A percentile compares a stretch with the other conserved stretches of the same genome.
Conservation (phyloP, 768 basidiomycete species). For the Lactarius tabidus region DNA sequence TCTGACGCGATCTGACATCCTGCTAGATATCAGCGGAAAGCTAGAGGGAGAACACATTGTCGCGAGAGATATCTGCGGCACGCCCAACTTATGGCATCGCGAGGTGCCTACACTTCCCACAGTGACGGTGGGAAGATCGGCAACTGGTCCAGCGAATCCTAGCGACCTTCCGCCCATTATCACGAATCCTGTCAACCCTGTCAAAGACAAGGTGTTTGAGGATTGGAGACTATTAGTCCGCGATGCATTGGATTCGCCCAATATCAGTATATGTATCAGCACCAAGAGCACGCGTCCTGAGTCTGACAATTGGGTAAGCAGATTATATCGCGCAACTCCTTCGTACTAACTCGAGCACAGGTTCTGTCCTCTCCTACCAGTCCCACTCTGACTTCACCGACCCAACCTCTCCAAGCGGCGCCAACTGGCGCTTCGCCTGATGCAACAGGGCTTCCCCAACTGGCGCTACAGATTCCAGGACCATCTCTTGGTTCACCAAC, state of each 20-base stretch:
- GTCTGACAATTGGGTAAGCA: not conserved
- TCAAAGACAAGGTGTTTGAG: not conserved
- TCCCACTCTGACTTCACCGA: not conserved
- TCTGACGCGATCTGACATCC: not conserved
- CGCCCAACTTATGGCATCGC: not conserved
- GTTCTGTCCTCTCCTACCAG: not conserved
- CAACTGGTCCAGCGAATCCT: not conserved
- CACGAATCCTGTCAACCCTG: not conserved
- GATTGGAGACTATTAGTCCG: slow-evolving; percentile 3
- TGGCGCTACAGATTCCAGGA: not conserved
- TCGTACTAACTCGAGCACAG: not conserved
- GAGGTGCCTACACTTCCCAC: not conserved
- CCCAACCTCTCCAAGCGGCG: not conserved
- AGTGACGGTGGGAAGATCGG: too few relatives aligned
- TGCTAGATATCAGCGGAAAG: slow-evolving; percentile 9
- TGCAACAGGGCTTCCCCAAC: not conserved
- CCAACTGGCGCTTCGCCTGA: not conserved
- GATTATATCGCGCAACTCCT: not conserved
- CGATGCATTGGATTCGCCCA: not conserved
- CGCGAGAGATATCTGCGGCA: not conserved
- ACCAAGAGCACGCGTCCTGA: not conserved
- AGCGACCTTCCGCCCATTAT: not conserved
- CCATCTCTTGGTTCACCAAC: not conserved
- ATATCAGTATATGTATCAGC: not conserved
- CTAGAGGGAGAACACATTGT: slow-evolving; percentile 15